Evolutionary conservation across 768 basidiomycete species (phyloP), one percentile per base, ranked within the genome.

Genomic region (Trametes coccinea): DNA sequence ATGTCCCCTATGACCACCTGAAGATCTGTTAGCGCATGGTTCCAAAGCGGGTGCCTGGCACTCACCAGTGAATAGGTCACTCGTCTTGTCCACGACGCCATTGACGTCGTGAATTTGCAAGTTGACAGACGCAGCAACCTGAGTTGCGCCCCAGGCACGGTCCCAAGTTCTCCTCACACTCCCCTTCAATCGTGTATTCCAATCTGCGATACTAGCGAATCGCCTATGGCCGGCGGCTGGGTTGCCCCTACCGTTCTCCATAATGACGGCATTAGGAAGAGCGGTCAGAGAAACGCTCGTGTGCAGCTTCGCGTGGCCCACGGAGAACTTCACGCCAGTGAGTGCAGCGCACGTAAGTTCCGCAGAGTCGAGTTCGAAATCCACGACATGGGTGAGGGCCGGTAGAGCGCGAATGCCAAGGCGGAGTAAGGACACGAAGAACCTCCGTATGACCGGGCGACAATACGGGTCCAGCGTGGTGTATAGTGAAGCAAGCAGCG

Each of bases 101-200:
- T 76, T 72, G 34, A 88, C 72, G 51, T 81, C 77, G 45, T 74
- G 75, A 46, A 85, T 69, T 43, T 75, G 79, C 44, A 90, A 70
- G 51, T 79, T 75, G 52, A 90, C 72, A 4, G 79, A 78, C 2
- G 82, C 80, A 11, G 79, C 79, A 17, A 86, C 89, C 54, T 80
- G 82, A 50, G 84, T 86, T 43, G 78, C 80, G 11, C 86, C 88
- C 77, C 88, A 81, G 29, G 88, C 89, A 54, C 84, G 79, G 62
- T 89, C 86, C 77, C 89, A 82, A 29, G 89, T 83, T 58, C 90
- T 78, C 48, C 78, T 79, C 52, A 89, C 76, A 61, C 89, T 85
- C 50, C 79, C 80, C 39, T 78, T 78, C 56, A 90, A 71, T 31
- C 86, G 81, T 34, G 79, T 81, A 64, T 82, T 86, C 87, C 84